phyloP scores from a whole-genome alignment of 495 filamentous ascomycete genomes.

The Ramalina peruviana region DNA sequence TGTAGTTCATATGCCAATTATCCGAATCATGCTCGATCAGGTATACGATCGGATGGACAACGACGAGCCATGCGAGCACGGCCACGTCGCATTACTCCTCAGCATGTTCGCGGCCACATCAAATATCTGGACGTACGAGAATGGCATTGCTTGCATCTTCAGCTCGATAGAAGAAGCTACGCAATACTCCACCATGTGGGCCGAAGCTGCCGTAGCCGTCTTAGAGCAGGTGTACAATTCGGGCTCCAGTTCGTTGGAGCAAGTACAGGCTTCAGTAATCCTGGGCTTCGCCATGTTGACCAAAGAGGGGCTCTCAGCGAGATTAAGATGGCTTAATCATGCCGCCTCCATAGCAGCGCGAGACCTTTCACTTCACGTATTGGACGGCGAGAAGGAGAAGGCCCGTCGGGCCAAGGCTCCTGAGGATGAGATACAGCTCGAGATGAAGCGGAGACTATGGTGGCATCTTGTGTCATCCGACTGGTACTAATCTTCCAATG shows the following conservation, averaged over 20 bases:
- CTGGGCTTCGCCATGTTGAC: slow-evolving; percentile 25
- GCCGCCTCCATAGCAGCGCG: slow-evolving; percentile 22
- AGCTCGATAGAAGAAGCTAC: slow-evolving; percentile 21
- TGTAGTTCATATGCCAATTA: no score
- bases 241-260: slow-evolving; percentile 24
- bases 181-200: slow-evolving; percentile 22
- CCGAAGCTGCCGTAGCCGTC: slow-evolving; percentile 24
- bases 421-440: slow-evolving; percentile 14
- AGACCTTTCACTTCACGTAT: slow-evolving; percentile 28
- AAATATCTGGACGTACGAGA: slow-evolving; percentile 23
- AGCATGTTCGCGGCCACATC: slow-evolving; percentile 31
- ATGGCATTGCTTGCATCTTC: slow-evolving; percentile 18
- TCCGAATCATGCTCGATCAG: slow-evolving; percentile 9
- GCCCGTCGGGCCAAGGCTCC: slow-evolving; percentile 6
- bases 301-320: slow-evolving; percentile 26
- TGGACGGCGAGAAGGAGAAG: slow-evolving; percentile 22
- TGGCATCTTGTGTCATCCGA: slow-evolving; percentile 35
- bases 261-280: slow-evolving; percentile 30
- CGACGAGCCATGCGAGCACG: slow-evolving; percentile 15
- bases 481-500: slow-evolving; percentile 21
- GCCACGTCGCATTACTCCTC: slow-evolving; percentile 28
- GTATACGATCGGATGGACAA: slow-evolving; percentile 21
- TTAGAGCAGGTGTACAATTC: slow-evolving; percentile 23
- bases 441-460: slow-evolving; percentile 35
- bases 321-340: slow-evolving; percentile 21